Base-by-base conservation (phyloP, 495 filamentous ascomycete genomes). In the Friedmanniomyces simplex region DNA sequence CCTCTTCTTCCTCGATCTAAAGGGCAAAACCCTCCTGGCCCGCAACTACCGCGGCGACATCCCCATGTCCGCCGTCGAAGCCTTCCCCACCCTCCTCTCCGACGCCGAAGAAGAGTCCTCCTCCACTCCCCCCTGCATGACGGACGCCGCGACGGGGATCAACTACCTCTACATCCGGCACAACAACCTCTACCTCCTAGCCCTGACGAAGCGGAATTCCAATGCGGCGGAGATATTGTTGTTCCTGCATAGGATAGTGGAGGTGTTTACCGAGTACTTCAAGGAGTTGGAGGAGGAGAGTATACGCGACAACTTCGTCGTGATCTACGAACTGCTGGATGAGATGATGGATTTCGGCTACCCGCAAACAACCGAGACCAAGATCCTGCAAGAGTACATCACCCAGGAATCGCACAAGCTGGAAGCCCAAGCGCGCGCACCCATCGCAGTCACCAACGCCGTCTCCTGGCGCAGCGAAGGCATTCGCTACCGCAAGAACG, bases 291-390 rank as follows among this genome's bases (percentile, higher is more conserved):
- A 99, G 71, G 94, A 99, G 72, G 94, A 99, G 73, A 95, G 88
- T 70, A 99, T 99, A 69, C 86, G 94, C 55, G 94, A 99, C 74
- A 99, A 99, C 76, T 99, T 97, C 65, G 94, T 99, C 71, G 81
- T 99, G 66, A 99, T 99, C 66, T 99, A 99, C 77, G 94, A 99
- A 73, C 74, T 99, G 53, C 81, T 99, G 61, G 94, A 99, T 70
- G 94, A 99, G 75, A 99, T 99, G 94, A 99, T 99, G 94, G 94
- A 99, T 71, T 99, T 97, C 75, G 94, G 94, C 50, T 96, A 99
- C 71, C 94, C 94, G 18, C 94, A 99, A 72, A 99, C 94, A 21
- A 99, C 94, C 52, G 94, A 99, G 73, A 89, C 81, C 73, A 99
- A 99, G 79, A 99, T 99, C 69, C 76, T 99, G 59, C 94, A 97